Evolutionary conservation across 1,139 yeast genomes (phyloP).

Genomic region (Blastobotrys petasosporus): DNA sequence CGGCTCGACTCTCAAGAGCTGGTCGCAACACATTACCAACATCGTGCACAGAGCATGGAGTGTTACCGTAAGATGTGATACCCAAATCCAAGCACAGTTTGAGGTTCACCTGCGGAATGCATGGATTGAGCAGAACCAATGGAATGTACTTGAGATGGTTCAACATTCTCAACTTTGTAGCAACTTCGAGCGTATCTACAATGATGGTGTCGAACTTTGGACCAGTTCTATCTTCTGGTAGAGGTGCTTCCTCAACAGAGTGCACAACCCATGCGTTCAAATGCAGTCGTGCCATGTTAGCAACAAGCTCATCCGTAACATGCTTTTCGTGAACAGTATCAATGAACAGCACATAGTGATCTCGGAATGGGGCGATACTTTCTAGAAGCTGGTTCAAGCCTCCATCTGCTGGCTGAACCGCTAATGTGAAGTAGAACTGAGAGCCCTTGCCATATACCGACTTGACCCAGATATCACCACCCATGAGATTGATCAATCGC

Average conservation of each 20-base stretch:
- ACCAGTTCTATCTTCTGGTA: conserved; percentile 35
- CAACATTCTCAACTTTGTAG: conserved; percentile 58
- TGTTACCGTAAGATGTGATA: conserved; percentile 80
- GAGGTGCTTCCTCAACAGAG: conserved; percentile 39
- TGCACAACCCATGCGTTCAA: conserved; percentile 40
- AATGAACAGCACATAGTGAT: conserved; percentile 63
- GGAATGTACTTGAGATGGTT: conserved; percentile 80
- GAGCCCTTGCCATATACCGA: conserved; percentile 79
- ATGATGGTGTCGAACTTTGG: conserved; percentile 69
- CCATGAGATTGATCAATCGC: conserved; percentile 81
- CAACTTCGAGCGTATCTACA: conserved; percentile 72
- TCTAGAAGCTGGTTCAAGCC: conserved; percentile 62
- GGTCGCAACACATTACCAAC: conserved; percentile 78
- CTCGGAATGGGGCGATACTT: conserved; percentile 63
- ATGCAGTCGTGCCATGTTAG: conserved; percentile 41
- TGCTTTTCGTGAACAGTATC: conserved; percentile 55
- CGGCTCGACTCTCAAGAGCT: conserved; percentile 75
- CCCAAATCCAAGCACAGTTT: conserved; percentile 79
- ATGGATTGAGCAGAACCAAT: conserved; percentile 67
- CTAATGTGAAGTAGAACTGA: conserved; percentile 70
- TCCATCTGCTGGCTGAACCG: conserved; percentile 67
- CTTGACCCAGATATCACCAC: conserved; percentile 83
- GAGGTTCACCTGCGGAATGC: conserved; percentile 73
- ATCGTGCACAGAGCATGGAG: conserved; percentile 78
- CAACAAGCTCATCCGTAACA: conserved; percentile 48